Base-by-base conservation (phyloP, 345 rosid species). In the Balakata baccata region DNA sequence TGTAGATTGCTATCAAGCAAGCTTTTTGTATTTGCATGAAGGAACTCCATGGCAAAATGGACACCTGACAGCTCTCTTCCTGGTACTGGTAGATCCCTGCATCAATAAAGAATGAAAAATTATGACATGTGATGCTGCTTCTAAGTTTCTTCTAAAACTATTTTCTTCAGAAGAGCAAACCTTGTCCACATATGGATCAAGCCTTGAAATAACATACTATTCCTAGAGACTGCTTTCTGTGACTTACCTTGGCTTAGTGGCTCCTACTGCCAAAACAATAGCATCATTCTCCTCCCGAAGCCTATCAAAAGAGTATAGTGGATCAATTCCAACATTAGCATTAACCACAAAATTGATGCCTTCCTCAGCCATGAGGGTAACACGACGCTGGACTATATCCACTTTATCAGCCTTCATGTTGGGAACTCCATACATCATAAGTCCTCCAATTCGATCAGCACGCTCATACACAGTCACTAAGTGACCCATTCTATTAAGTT, bases 351-450 rank as follows among this genome's bases (percentile, higher is more conserved):
- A 93, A 66, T 86, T 79, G 66, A 93, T 80, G 56, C 98, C 99
- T 84, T 96, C 99, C 61, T 82, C 74, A 25, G 95, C 85, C 98
- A 96, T 93, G 67, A 96, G 93, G 81, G 90, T 78, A 73, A 93
- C 98, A 63, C 99, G 92, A 17, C 99, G 87, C 71, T 96, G 98
- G 78, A 96, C 95, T 14, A 96, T 82, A 83, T 88, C 92, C 43
- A 91, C 71, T 84, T 96, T 96, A 87, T 90, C 99, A 62, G 99
- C 18, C 83, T 96, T 96, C 99, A 96, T 96, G 90, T 96, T 96
- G 46, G 99, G 99, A 66, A 96, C 99, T 59, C 99, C 99, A 78
- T 96, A 96, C 99, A 96, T 93, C 99, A 96, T 96, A 46, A 96
- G 97, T 68, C 99, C 99, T 64, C 99, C 99, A 75, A 96, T 88